Conservation (phyloP, 2,329 filamentous ascomycete genomes). For the Chaetomium strumarium region DNA sequence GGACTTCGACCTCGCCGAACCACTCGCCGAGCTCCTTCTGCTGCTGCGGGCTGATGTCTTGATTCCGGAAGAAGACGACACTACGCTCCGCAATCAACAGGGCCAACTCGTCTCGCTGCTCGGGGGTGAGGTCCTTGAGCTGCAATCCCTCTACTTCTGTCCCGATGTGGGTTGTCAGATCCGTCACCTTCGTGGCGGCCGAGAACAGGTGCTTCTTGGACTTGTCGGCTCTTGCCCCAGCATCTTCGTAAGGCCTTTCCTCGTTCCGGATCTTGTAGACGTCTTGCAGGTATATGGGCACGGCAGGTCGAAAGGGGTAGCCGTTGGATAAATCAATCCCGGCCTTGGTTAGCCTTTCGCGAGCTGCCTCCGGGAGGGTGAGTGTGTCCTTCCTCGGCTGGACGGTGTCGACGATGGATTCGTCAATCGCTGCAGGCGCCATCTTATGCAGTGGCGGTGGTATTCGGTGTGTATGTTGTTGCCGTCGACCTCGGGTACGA, state of each 20-base stretch:
- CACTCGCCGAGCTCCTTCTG: slow-evolving; percentile 6
- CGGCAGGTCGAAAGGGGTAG: slow-evolving; percentile 1
- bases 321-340: slow-evolving; percentile 1
- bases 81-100: slow-evolving; percentile 3
- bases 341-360: not conserved
- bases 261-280: slow-evolving; percentile 3
- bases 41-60: slow-evolving; percentile 2
- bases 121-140: slow-evolving; percentile 6
- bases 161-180: slow-evolving; percentile 4
- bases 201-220: slow-evolving; percentile 1
- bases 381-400: slow-evolving; percentile 1
- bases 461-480: too few relatives aligned
- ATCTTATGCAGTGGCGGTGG: not conserved
- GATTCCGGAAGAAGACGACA: slow-evolving; percentile 2
- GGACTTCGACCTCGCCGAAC: slow-evolving; percentile 2
- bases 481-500: too few relatives aligned
- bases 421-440: not conserved
- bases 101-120: slow-evolving; percentile 5
- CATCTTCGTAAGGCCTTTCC: slow-evolving; percentile 1
- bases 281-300: slow-evolving; percentile 1
- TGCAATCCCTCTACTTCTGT: slow-evolving; percentile 5
- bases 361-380: not conserved
- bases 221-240: slow-evolving; percentile 5
- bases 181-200: slow-evolving; percentile 4
- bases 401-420: not conserved